Base-by-base conservation (phyloP, 371 early-diverging fungal genomes). In the Mortierella sp. region DNA sequence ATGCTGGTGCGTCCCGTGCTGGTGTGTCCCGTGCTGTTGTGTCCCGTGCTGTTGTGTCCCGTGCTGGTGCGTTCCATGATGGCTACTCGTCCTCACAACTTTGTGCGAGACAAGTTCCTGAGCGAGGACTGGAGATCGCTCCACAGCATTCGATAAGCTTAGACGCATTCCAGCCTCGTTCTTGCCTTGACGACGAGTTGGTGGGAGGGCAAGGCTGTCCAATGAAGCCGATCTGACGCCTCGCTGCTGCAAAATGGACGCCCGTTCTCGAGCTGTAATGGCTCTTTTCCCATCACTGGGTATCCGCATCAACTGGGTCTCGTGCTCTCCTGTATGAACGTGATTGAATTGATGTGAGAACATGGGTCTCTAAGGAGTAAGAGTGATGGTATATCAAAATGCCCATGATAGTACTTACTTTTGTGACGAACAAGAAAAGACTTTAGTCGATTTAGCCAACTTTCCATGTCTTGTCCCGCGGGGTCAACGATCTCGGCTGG, bases 141-240 rank as follows among this genome's bases (percentile, higher is more conserved):
- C 68, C 5, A n/a, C 16, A 0, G 26, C 28, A 1, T 16, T 61
- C 3, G 69, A 65, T 9, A 74, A 57, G 28, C 54, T 64, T 28
- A 64, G 74, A 2, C 74, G 69, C 27, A 74, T 21, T 3, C 65
- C 69, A 10, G 64, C 49, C 14, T 74, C 74, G 24, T 65, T 64
- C 60, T 55, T 69, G 69, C 74, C 64, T 38, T 68, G 69, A 2
- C 61, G 64, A 26, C 53, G 74, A 3, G 52, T 50, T 10, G 64
- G 50, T 6, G 74, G 61, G 21, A 59, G 46, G 18, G 47, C 54
- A 21, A 69, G 43, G 18, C 64, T 69, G n/a, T 74, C 74, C 1
- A 60, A 34, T 0, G 74, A 74, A 9, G 64, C 49, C 5, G 74
- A 59, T n/a, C 69, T 45, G 4, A n/a, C 47, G 21, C 60, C 34